A percentile compares a stretch with the other conserved stretches of the same genome.
phyloP scores from a whole-genome alignment of 805 yeast species.

The Lipomyces mesembrius region DNA sequence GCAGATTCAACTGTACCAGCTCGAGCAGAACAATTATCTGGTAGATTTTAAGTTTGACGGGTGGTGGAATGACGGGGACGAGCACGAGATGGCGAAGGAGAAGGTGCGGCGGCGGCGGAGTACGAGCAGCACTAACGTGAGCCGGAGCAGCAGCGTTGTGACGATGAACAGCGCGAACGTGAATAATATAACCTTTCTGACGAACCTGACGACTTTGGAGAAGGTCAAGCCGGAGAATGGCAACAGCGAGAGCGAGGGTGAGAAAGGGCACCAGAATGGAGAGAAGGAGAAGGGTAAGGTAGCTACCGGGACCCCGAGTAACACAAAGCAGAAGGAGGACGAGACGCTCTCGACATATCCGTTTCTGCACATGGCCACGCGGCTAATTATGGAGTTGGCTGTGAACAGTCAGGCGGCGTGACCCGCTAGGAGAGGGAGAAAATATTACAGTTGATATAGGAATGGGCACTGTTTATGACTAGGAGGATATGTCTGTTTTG shows the following conservation, averaged over 20 bases:
- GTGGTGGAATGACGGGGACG: conserved; percentile 65
- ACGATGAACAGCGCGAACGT: conserved; percentile 33
- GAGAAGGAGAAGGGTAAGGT: neutral
- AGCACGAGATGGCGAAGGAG: conserved; percentile 35
- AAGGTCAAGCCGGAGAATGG: conserved; percentile 40
- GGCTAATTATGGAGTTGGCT: conserved; percentile 93
- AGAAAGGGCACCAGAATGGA: neutral
- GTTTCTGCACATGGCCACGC: conserved; percentile 87
- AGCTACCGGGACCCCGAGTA: neutral
- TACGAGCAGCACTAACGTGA: conserved; percentile 21
- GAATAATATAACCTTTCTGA: conserved; percentile 29
- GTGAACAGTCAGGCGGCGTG: conserved; percentile 76
- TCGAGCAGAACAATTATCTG: conserved; percentile 92
- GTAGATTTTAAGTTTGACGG: conserved; percentile 98
- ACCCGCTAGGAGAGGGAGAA: neutral
- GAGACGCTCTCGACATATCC: conserved; percentile 96
- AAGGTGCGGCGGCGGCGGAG: conserved; percentile 32
- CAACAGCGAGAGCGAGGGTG: neutral
- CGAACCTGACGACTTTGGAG: conserved; percentile 41
- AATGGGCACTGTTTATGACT: neutral
- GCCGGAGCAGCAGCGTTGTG: conserved; percentile 28
- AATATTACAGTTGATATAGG: neutral
- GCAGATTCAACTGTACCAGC: conserved; percentile 94
- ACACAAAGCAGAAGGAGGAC: conserved; percentile 58
- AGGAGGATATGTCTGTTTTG: neutral